Percentiles rank a stretch among this genome's conserved stretches.
Conservation (phyloP, 2,329 filamentous ascomycete species). For the Aspergillus sp. region DNA sequence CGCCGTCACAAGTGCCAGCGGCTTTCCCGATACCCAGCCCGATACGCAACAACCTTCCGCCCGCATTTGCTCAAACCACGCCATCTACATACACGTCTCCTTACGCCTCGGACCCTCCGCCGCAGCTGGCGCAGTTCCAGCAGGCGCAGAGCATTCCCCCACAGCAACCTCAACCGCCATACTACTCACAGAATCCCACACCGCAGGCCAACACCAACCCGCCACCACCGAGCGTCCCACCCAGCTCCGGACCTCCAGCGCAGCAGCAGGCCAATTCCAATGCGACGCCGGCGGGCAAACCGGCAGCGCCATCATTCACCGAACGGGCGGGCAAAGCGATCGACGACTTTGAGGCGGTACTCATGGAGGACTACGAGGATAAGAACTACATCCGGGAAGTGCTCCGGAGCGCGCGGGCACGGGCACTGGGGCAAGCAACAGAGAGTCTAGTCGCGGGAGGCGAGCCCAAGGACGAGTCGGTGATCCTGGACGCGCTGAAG, state of each 20-base stretch:
- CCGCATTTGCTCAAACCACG: conserved; percentile 28
- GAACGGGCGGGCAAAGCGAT: conserved; percentile 36
- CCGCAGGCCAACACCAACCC: conserved; percentile 5
- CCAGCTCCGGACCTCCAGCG: conserved; percentile 5
- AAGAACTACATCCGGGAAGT: conserved; percentile 38
- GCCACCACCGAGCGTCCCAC: conserved; percentile 8
- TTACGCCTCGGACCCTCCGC: conserved; percentile 30
- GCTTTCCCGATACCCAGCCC: conserved; percentile 27
- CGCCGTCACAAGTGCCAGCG: conserved; percentile 8
- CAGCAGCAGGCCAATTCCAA: conserved; percentile 9
- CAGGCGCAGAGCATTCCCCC: conserved; percentile 18
- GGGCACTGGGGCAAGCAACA: conserved; percentile 29
- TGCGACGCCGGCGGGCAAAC: conserved; percentile 12
- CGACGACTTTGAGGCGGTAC: conserved; percentile 36
- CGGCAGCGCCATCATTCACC: conserved; percentile 28
- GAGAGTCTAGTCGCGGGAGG: conserved; percentile 36
- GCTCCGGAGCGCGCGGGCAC: conserved; percentile 33
- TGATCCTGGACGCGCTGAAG: conserved; percentile 32
- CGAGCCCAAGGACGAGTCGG: conserved; percentile 35
- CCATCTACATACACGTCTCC: conserved; percentile 33
- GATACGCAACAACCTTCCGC: conserved; percentile 31
- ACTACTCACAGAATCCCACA: conserved; percentile 11
- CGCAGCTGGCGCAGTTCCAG: conserved; percentile 22
- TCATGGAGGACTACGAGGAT: conserved; percentile 38
- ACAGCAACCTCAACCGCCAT: conserved; percentile 11